phyloP scores from a whole-genome alignment of 768 basidiomycete genomes.

The Austroboletus festivus region DNA sequence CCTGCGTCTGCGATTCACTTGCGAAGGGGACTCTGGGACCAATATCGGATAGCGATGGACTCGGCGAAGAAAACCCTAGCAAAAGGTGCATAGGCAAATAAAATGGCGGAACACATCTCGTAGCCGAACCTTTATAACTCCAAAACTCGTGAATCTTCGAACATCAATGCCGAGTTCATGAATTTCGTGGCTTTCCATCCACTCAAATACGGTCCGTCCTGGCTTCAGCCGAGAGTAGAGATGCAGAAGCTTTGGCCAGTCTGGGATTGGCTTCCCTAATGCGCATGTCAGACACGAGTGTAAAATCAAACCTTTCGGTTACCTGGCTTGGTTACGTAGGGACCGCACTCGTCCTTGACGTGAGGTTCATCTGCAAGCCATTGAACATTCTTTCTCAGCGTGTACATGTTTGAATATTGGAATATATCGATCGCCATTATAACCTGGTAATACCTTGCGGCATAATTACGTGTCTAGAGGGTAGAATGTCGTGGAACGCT shows the following conservation, averaged over 20 bases:
- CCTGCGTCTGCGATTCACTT: conserved; percentile 25
- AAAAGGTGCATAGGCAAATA: not conserved
- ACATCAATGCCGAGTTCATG: conserved; percentile 78
- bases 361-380: conserved; percentile 83
- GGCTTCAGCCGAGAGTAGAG: conserved; percentile 85
- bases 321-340: conserved; percentile 84
- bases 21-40: conserved; percentile 37
- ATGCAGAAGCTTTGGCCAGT: conserved; percentile 84
- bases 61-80: conserved; percentile 83
- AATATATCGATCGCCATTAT: conserved; percentile 97
- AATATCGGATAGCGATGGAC: conserved; percentile 92
- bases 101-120: not conserved
- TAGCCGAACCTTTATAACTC: conserved; percentile 82
- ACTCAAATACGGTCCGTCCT: conserved; percentile 79
- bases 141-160: conserved; percentile 93
- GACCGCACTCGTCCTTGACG: conserved; percentile 87
- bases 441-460: conserved; percentile 87
- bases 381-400: conserved; percentile 79
- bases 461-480: conserved; percentile 4
- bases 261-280: conserved; percentile 57
- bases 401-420: conserved; percentile 97
- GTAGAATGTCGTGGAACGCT: not conserved
- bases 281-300: conserved; percentile 2
- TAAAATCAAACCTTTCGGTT: not conserved
- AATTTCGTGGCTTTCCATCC: conserved; percentile 79